A percentile compares a stretch with the other conserved stretches of the same genome.
Conservation (phyloP, 2,329 filamentous ascomycete genomes). For the Cordyceps militaris region DNA sequence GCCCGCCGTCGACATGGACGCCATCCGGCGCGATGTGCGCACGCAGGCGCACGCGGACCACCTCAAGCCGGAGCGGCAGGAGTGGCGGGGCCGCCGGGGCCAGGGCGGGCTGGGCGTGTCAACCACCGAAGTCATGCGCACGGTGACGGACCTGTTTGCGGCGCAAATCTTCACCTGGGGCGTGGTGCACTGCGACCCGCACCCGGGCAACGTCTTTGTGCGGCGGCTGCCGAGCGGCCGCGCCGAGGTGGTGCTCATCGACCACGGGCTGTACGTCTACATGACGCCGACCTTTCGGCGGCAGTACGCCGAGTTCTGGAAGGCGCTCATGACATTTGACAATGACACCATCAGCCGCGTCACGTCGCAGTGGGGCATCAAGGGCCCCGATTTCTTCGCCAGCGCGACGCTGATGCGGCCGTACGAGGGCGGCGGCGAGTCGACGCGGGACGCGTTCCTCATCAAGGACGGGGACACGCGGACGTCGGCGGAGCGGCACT, state of each 20-base stretch:
- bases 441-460: conserved; percentile 58
- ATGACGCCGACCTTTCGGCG: conserved; percentile 78
- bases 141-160: conserved; percentile 93
- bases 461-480: conserved; percentile 45
- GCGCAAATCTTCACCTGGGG: conserved; percentile 98
- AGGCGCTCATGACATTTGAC: conserved; percentile 87
- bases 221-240: conserved; percentile 74
- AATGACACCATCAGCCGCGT: conserved; percentile 70
- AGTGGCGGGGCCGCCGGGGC: conserved; percentile 66
- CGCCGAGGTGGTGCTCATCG: conserved; percentile 88
- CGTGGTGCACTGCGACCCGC: conserved; percentile 90
- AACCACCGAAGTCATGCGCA: conserved; percentile 85
- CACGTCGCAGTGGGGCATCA: conserved; percentile 77
- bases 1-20: conserved; percentile 39
- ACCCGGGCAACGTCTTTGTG: conserved; percentile 96
- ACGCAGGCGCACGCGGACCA: conserved; percentile 48
- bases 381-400: conserved; percentile 84
- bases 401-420: conserved; percentile 83
- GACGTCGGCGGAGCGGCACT: conserved; percentile 66
- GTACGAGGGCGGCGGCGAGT: conserved; percentile 76
- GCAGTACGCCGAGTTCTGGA: conserved; percentile 89
- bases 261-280: conserved; percentile 92
- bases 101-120: conserved; percentile 78
- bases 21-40: conserved; percentile 38
- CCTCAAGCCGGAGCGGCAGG: conserved; percentile 72